Evolutionary conservation across 352 stramenopile genomes (phyloP).

Genomic region (Globisporangium barbulae): DNA sequence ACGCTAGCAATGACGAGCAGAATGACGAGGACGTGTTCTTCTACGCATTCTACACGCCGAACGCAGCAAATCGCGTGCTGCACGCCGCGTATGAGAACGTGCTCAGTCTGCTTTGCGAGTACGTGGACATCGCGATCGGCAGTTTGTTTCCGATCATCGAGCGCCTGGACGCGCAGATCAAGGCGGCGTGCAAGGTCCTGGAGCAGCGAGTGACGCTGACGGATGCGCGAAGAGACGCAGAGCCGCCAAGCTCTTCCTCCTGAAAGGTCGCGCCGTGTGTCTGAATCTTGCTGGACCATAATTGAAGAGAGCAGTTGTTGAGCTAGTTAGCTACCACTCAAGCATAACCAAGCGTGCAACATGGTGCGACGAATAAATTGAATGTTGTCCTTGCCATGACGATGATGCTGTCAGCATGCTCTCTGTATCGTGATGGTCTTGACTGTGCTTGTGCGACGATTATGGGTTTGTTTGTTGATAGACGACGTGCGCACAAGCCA

Average conservation of each 20-base stretch:
- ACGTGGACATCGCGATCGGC: slow-evolving; percentile 55
- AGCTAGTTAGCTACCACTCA: background rate
- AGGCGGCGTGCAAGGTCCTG: slow-evolving; percentile 17
- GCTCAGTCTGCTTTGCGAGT: slow-evolving; percentile 57
- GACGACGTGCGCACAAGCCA: slow-evolving; percentile 91
- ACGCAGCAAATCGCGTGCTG: slow-evolving; percentile 19
- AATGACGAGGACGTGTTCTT: slow-evolving; percentile 36
- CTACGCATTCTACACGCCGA: slow-evolving; percentile 40
- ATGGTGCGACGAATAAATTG: background rate
- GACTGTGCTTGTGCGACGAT: background rate
- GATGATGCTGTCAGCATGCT: background rate
- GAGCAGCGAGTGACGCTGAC: background rate
- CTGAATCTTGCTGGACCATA: background rate
- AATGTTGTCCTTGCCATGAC: background rate
- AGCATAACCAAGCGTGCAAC: background rate
- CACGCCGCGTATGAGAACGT: slow-evolving; percentile 60
- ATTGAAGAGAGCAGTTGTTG: background rate
- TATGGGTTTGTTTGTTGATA: slow-evolving; percentile 15
- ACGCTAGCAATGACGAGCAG: background rate
- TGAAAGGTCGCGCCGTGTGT: background rate
- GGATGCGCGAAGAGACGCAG: background rate
- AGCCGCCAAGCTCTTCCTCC: background rate
- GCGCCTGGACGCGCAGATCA: slow-evolving; percentile 33
- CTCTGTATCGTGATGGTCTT: background rate
- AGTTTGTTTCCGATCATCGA: slow-evolving; percentile 29